Base-by-base conservation (phyloP, 495 filamentous ascomycete species). In the Xylaria curta region DNA sequence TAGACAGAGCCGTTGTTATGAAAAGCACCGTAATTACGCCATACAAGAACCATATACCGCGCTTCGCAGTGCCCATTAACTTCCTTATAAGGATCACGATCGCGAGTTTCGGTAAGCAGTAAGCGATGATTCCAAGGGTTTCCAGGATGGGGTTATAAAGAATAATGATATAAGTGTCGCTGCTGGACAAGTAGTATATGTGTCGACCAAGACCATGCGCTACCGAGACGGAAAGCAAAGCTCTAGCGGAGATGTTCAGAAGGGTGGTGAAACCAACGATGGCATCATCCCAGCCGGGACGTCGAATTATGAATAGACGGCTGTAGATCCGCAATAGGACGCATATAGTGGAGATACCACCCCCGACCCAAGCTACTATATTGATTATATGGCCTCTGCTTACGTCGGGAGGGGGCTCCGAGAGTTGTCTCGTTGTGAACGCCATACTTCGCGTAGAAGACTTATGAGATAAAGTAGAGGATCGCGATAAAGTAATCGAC, bases 231-330 rank as follows among this genome's bases (percentile, higher is more conserved):
- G 46, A 66, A 13, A 36, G 1, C 7, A 66, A 46, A 2, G 46
- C 63, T 38, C 44, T 51, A 7, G 33, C 59, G 2, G 24, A 19
- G 46, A 66, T 13, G 17, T 49, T 66, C 13, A 38, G 8, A 10
- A 66, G 44, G 4, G 63, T 28, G 1, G 63, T 3, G 28, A 49
- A 31, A 5, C 28, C 46, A 9, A 66, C 46, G 13, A 66, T 66
- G 63, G 46, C 63, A 19, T 66, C 63, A 31, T 66, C 63, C 63
- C 63, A 66, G 3, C 63, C 44, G 4, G 31, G 44, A 4, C 9
- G 15, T 38, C 38, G 21, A 28, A 66, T 66, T 10, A 66, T 28
- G 63, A n/a, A 51, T 9, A 53, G 0, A 2, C 46, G 63, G 19
- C 24, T 66, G 31, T 66, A 66, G 28, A 66, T 13, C 6, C 61